Evolutionary conservation across 2,329 filamentous ascomycete genomes (phyloP).

Genomic region (Xylariaceae sp.): DNA sequence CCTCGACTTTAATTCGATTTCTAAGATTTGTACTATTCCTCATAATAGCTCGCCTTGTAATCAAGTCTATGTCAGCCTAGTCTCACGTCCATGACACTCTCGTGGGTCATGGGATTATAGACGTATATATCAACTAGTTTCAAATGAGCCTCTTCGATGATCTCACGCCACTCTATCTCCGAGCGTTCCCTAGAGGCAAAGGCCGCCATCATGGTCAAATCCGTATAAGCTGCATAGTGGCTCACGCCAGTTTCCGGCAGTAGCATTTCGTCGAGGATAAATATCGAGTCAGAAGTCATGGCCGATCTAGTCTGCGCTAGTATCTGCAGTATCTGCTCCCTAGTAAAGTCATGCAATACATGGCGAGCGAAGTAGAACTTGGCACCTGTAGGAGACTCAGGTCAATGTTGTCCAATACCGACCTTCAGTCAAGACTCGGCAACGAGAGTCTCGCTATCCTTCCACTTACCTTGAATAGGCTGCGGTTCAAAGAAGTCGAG

Average conservation of each 20-base stretch:
- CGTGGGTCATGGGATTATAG: conserved; percentile 6
- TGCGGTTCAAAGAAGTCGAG: conserved; percentile 15
- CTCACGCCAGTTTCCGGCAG: conserved; percentile 10
- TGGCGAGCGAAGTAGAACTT: background rate
- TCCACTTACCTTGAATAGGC: conserved; percentile 13
- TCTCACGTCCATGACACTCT: conserved; percentile 4
- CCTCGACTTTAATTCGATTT: too few relatives aligned
- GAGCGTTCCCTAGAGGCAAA: conserved; percentile 5
- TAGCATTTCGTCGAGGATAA: conserved; percentile 19
- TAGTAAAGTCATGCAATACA: background rate
- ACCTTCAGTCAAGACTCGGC: too few relatives aligned
- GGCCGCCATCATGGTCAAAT: conserved; percentile 15
- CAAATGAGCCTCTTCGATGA: conserved; percentile 16
- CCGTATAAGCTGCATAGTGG: conserved; percentile 13
- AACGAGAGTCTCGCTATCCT: too few relatives aligned
- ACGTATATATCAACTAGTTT: conserved; percentile 5
- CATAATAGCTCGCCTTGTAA: too few relatives aligned
- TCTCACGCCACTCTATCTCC: conserved; percentile 25
- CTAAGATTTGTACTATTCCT: too few relatives aligned
- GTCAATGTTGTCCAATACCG: too few relatives aligned
- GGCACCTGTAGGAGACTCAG: too few relatives aligned
- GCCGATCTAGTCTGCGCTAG: conserved; percentile 12
- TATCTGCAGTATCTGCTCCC: too few relatives aligned
- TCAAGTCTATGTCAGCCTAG: too few relatives aligned
- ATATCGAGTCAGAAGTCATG: conserved; percentile 14